Evolutionary conservation across 2,329 filamentous ascomycete species (phyloP), one percentile per base, ranked within the genome.

Genomic region (Aspergillus sclerotialis): DNA sequence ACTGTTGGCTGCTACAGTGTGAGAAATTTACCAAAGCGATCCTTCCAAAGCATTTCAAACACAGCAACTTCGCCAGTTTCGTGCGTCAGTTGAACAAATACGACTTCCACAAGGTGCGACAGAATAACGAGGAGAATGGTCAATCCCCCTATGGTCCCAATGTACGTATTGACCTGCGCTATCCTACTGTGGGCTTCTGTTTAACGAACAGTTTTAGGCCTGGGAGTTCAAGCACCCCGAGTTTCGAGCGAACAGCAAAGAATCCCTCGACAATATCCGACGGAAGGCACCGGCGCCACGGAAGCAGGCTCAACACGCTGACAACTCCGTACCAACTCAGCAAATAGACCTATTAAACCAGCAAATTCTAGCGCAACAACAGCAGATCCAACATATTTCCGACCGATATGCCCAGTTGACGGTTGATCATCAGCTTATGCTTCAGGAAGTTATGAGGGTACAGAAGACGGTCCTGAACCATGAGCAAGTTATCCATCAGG

Each of bases 201-300:
- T 48, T 33, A 50, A 28, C n/a, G 13, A 18, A 17, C 25, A 15
- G 15, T 34, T 30, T 19, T 52, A 92, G 84, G 79, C 82, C 9
- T 94, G 86, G 86, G 92, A 98, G 58, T 98, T 98, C 60, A 94
- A 92, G 58, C 92, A 98, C 55, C 90, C 90, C 9, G 88, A 94
- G 52, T 98, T 98, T 67, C 84, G 88, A 50, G 82, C 84, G 45
- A 90, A 95, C 63, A 93, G 90, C 64, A 95, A 95, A 61, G 88
- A 95, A 56, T 92, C 88, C 29, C 72, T 98, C 30, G 92, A 98
- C 55, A 96, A 95, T 49, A 98, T 98, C 53, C 80, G 88, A 52
- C 76, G 92, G 49, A 98, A 98, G 66, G 90, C 92, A 2, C 92
- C 92, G 0, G 88, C 90, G 2, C 85, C 90, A 3, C 74, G 90